Evolutionary conservation across 306 rosid species (phyloP).

Genomic region (Quercus cerris): DNA sequence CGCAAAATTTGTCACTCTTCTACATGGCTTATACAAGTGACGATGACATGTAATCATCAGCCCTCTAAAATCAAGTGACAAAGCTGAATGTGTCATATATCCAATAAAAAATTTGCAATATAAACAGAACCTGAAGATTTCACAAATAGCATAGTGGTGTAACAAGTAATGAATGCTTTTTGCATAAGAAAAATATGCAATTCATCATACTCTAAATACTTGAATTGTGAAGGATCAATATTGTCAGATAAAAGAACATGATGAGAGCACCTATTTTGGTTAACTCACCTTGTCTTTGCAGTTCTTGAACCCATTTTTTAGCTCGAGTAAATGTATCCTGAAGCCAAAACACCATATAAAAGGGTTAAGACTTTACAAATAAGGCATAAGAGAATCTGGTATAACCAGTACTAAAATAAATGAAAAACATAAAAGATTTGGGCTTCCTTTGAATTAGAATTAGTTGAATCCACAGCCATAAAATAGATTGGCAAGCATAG

Average conservation of each 20-base stretch:
- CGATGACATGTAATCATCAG: background rate
- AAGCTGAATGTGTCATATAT: background rate
- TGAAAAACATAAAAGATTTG: background rate
- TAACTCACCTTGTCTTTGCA: slow-evolving; percentile 72
- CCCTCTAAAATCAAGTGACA: background rate
- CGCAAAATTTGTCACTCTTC: background rate
- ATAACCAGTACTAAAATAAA: background rate
- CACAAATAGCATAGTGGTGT: background rate
- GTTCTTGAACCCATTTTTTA: slow-evolving; percentile 86
- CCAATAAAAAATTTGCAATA: background rate
- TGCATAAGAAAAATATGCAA: background rate
- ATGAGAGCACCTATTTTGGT: background rate
- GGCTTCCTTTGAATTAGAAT: background rate
- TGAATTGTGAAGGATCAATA: background rate
- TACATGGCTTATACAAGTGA: background rate
- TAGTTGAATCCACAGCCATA: background rate
- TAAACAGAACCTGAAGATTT: background rate
- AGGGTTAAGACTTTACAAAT: background rate
- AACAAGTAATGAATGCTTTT: background rate
- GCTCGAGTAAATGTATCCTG: slow-evolving; percentile 85
- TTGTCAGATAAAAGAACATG: background rate
- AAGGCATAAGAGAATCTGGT: background rate
- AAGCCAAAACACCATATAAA: background rate
- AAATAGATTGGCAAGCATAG: background rate
- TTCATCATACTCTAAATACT: background rate